Evolutionary conservation across 352 stramenopile genomes (phyloP).

Genomic region (Phytophthora hybrid): DNA sequence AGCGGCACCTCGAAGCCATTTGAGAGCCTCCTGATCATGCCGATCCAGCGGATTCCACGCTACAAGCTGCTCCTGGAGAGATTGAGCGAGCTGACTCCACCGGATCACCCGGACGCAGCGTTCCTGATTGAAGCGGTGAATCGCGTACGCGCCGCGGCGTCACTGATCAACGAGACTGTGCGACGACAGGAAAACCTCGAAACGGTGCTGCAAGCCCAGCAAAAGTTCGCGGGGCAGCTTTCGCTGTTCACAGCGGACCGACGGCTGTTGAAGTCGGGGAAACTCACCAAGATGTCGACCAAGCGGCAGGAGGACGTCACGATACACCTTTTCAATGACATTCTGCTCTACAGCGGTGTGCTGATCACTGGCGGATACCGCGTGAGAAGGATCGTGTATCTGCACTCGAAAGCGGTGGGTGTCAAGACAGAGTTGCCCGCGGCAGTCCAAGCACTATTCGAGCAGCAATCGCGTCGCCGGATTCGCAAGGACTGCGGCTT

Average conservation of each 20-base stretch:
- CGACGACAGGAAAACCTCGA: slow-evolving; percentile 85
- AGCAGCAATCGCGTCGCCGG: slow-evolving; percentile 48
- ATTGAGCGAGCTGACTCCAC: slow-evolving; percentile 73
- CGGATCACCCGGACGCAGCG: slow-evolving; percentile 64
- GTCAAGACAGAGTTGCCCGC: slow-evolving; percentile 67
- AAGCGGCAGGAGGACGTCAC: slow-evolving; percentile 84
- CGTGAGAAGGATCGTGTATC: slow-evolving; percentile 72
- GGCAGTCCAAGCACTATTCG: slow-evolving; percentile 60
- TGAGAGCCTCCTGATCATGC: slow-evolving; percentile 92
- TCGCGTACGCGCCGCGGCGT: slow-evolving; percentile 66
- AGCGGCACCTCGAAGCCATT: slow-evolving; percentile 75
- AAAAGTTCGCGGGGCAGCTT: slow-evolving; percentile 82
- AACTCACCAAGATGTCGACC: slow-evolving; percentile 87
- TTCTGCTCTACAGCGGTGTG: slow-evolving; percentile 85
- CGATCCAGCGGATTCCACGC: slow-evolving; percentile 92
- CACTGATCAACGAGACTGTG: slow-evolving; percentile 88
- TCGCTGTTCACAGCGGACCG: slow-evolving; percentile 76
- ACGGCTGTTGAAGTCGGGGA: slow-evolving; percentile 67
- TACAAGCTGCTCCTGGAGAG: slow-evolving; percentile 92
- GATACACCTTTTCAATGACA: slow-evolving; percentile 89
- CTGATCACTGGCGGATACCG: slow-evolving; percentile 79
- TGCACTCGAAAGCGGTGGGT: slow-evolving; percentile 76
- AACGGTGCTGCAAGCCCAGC: slow-evolving; percentile 79
- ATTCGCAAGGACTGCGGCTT: slow-evolving; percentile 71
- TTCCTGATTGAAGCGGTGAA: slow-evolving; percentile 71